phyloP scores from a whole-genome alignment of 345 rosid species.

The Zanthoxylum bungeanum region DNA sequence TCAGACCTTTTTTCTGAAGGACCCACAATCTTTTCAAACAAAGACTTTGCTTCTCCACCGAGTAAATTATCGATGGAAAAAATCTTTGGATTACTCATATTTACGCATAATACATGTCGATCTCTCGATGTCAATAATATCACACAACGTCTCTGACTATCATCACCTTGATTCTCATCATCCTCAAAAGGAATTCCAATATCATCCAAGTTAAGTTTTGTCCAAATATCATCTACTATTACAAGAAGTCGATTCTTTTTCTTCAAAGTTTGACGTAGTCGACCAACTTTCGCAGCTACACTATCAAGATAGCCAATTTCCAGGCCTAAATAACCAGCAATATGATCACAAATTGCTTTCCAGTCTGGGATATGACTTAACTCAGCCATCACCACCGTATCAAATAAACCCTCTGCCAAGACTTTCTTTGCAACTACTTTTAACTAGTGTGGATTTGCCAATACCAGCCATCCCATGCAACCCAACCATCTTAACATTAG shows the following conservation, averaged over 20 bases:
- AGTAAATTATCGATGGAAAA: neutral
- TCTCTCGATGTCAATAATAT: slow-evolving; percentile 25
- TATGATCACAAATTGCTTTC: slow-evolving; percentile 2
- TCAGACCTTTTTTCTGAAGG: neutral
- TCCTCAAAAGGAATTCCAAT: slow-evolving; percentile 8
- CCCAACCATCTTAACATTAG: neutral
- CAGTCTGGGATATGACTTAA: neutral
- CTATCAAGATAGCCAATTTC: neutral
- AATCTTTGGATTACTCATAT: slow-evolving; percentile 8
- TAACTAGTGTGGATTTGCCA: neutral
- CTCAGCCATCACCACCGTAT: neutral
- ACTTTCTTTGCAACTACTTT: neutral
- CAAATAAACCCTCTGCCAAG: neutral
- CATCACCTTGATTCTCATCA: neutral
- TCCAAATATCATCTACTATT: slow-evolving; percentile 7
- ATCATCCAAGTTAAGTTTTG: neutral
- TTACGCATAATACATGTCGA: neutral
- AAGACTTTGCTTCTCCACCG: slow-evolving; percentile 11
- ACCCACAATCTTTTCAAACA: slow-evolving; percentile 4
- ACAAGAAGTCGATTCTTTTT: neutral
- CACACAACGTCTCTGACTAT: slow-evolving; percentile 15
- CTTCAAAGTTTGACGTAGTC: neutral
- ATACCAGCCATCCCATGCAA: neutral
- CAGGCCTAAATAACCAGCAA: slow-evolving; percentile 4
- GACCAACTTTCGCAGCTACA: neutral